A percentile compares a stretch with the other conserved stretches of the same genome.
Evolutionary conservation across 2,329 filamentous ascomycete species (phyloP).

Genomic region (Xylariaceae sp.): DNA sequence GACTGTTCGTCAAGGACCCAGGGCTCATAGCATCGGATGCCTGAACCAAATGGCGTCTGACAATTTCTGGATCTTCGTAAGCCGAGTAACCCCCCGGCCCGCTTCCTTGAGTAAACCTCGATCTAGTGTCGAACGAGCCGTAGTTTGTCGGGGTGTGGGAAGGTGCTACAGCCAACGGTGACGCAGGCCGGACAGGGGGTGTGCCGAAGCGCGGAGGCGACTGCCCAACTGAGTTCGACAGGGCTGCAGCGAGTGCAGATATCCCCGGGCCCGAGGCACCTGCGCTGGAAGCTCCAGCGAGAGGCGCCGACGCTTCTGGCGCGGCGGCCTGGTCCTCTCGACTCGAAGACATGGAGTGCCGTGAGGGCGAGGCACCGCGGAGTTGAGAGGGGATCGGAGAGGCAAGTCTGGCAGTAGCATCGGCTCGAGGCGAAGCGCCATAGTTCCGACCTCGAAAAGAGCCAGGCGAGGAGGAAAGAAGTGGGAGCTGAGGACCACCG

Average conservation of each 20-base stretch:
- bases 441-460: conserved; percentile 42
- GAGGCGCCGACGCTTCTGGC: conserved; percentile 50
- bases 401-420: conserved; percentile 56
- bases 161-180: conserved; percentile 48
- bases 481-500: conserved; percentile 31
- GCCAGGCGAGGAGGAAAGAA: conserved; percentile 44
- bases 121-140: conserved; percentile 75
- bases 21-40: conserved; percentile 48
- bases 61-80: conserved; percentile 84
- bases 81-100: conserved; percentile 44
- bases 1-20: conserved; percentile 29
- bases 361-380: conserved; percentile 39
- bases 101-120: conserved; percentile 40
- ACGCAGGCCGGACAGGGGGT: conserved; percentile 53
- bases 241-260: conserved; percentile 82
- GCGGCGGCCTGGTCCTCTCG: conserved; percentile 34
- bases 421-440: conserved; percentile 51
- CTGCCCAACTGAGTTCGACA: conserved; percentile 67
- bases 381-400: conserved; percentile 49
- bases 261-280: conserved; percentile 66
- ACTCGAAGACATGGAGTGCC: conserved; percentile 45
- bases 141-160: conserved; percentile 63
- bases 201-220: conserved; percentile 67
- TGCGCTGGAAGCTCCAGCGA: conserved; percentile 59
- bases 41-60: conserved; percentile 81